Evolutionary conservation across 1,284 basidiomycete genomes (phyloP).

Genomic region (Microbotryomycetes sp.): DNA sequence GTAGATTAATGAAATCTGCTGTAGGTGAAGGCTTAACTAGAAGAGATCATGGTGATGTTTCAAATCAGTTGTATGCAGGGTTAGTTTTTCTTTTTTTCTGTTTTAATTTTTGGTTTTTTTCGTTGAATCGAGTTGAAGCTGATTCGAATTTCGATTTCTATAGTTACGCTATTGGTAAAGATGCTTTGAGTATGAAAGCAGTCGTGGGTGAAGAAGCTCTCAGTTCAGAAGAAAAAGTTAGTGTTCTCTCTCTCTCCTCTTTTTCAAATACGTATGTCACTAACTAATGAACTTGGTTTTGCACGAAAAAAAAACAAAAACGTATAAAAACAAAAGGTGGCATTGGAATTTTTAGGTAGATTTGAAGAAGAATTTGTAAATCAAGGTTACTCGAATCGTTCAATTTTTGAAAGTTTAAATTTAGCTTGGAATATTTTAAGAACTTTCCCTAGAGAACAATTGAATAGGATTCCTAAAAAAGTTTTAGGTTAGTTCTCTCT

Average conservation of each 20-base stretch:
- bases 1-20: constrained; percentile 98
- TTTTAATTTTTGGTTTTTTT: constrained; percentile 15
- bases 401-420: constrained; percentile 96
- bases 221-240: constrained; percentile 75
- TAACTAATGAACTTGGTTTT: too few species aligned
- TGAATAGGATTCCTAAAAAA: constrained; percentile 42
- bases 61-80: constrained; percentile 75
- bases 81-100: neutral
- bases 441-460: constrained; percentile 84
- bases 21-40: constrained; percentile 96
- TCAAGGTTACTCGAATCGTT: constrained; percentile 88
- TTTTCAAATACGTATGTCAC: too few species aligned
- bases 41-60: constrained; percentile 98
- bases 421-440: constrained; percentile 93
- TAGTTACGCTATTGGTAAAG: constrained; percentile 94
- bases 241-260: neutral
- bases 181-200: constrained; percentile 98
- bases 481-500: neutral
- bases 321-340: too few species aligned
- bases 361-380: constrained; percentile 93
- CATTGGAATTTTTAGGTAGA: constrained; percentile 81
- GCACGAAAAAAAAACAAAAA: too few species aligned
- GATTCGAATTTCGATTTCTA: too few species aligned
- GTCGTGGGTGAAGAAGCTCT: constrained; percentile 98
- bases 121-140: constrained; percentile 31